Conservation (phyloP, 345 rosid species). For the Turnera subulata region DNA sequence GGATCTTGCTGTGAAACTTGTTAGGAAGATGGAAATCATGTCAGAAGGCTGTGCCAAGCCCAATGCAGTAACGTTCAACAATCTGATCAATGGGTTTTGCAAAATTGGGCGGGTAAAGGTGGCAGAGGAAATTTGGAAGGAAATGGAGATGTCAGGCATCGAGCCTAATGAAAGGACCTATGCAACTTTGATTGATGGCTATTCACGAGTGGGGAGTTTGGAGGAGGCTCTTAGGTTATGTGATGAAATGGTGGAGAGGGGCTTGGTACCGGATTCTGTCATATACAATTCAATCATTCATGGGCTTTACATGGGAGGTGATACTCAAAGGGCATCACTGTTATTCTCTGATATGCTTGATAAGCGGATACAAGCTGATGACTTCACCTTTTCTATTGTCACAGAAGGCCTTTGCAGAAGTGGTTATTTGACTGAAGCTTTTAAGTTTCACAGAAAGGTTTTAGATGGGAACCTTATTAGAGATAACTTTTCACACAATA, state of each 20-base stretch:
- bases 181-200: conserved; percentile 21
- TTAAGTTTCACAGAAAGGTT: conserved; percentile 4
- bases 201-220: conserved; percentile 10
- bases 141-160: conserved; percentile 9
- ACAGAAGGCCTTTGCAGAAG: conserved; percentile 42
- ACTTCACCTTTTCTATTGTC: conserved; percentile 48
- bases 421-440: conserved; percentile 26
- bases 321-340: conserved; percentile 38
- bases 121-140: conserved; percentile 16
- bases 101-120: conserved; percentile 2
- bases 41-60: conserved; percentile 39
- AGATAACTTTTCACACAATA: conserved; percentile 13
- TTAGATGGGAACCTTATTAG: not conserved
- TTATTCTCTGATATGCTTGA: conserved; percentile 48
- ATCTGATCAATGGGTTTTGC: conserved; percentile 32
- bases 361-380: conserved; percentile 34
- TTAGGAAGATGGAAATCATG: conserved; percentile 47
- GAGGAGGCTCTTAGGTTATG: conserved; percentile 19
- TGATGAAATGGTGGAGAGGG: conserved; percentile 16
- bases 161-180: conserved; percentile 17
- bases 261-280: conserved; percentile 7
- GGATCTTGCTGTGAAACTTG: conserved; percentile 36
- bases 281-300: conserved; percentile 16
- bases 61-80: conserved; percentile 49
- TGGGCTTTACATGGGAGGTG: conserved; percentile 40